Evolutionary conservation across 306 rosid genomes (phyloP), one percentile per base, ranked within the genome.

Genomic region (Ziziphus jujuba): DNA sequence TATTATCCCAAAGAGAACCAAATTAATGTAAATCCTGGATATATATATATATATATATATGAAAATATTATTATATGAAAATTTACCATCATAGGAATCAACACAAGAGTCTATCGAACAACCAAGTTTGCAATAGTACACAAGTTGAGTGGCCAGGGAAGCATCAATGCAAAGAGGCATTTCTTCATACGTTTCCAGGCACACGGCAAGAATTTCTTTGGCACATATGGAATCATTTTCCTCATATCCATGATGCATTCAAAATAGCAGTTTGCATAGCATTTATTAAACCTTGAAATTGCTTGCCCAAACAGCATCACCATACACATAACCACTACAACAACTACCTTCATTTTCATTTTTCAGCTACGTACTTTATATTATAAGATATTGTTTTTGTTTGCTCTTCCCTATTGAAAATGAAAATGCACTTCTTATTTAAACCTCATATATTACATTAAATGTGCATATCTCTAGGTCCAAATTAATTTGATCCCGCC

Each of bases 261-360:
- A 11, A 63, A 63, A 23, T 45, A 63, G 49, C 43, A 63, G 1
- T 17, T 15, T 7, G 56, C 40, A 25, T 63, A 63, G 38, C 44
- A 63, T 47, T 45, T 15, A 4, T 23, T 15, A 62, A 16, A 62
- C 3, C 21, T 21, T 62, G 67, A 36, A 12, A 21, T 11, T 24
- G 67, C 23, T 44, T 44, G 36, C 55, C 56, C 56, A 47, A 47
- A 11, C 0, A 47, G 47, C 21, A 63, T 14, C 31, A 47, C 43
- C 43, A 47, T 20, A 22, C 43, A 22, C 56, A 63, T 47, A 28
- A 24, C 38, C 33, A 25, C 43, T 34, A 25, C 22, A 24, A 63
- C 22, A 47, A 16, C 20, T 47, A 40, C 23, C 68, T 63, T 63
- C 68, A 63, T 63, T 15, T 19, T 52, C 56, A 52, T 23, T 21